Evolutionary conservation across 768 basidiomycete species (phyloP).

Genomic region (Lactarius pseudohatsudake): DNA sequence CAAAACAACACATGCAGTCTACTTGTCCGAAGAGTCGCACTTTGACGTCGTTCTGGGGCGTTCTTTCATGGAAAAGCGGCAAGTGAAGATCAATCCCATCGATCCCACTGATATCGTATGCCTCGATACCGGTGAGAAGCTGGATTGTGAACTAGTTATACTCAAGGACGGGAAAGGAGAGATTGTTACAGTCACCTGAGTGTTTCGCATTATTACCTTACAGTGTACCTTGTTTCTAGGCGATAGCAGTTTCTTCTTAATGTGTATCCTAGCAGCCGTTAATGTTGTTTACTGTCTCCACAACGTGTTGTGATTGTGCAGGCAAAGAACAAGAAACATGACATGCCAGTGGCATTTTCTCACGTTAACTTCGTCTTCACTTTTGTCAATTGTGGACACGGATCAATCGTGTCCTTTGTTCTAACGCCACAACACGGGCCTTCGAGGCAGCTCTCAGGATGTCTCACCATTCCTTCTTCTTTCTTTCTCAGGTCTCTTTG

Average conservation of each 20-base stretch:
- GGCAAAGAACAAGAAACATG: background rate
- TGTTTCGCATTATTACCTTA: background rate
- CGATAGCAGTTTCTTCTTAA: conserved; percentile 7
- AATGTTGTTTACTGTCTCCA: background rate
- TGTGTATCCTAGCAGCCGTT: conserved; percentile 18
- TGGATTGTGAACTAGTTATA: conserved; percentile 90
- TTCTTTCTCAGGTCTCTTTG: conserved; percentile 7
- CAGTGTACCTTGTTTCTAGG: conserved; percentile 12
- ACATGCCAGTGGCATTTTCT: conserved; percentile 3
- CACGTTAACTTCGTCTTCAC: background rate
- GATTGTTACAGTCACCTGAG: conserved; percentile 81
- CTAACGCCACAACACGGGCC: conserved; percentile 1
- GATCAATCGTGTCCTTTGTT: conserved; percentile 11
- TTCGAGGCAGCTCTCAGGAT: background rate
- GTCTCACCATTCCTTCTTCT: background rate
- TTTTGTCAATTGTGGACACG: background rate
- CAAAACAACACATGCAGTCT: conserved; percentile 56
- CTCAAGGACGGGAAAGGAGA: conserved; percentile 89
- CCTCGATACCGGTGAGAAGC: conserved; percentile 87
- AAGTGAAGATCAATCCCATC: conserved; percentile 74
- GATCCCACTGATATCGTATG: conserved; percentile 92
- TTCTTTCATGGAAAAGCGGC: conserved; percentile 74
- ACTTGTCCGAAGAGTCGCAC: conserved; percentile 91
- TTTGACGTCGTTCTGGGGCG: conserved; percentile 95
- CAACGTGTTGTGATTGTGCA: background rate